Percentiles rank a stretch among this genome's conserved stretches.
Conservation (phyloP, 1,284 basidiomycete species). For the Marasmius tenuissimus region DNA sequence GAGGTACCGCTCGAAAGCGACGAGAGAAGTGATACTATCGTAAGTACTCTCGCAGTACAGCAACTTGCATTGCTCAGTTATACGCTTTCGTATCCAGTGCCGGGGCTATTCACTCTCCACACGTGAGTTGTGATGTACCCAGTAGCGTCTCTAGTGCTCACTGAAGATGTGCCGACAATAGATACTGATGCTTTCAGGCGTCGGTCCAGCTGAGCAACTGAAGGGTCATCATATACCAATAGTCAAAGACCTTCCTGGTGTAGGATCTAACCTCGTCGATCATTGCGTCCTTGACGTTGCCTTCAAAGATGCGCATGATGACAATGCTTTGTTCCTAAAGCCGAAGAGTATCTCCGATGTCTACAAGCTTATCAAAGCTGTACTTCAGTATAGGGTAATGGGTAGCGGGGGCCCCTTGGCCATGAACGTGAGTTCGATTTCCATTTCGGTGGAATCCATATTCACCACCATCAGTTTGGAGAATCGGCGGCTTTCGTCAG, state of each 20-base stretch:
- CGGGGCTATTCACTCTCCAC: conserved; percentile 64
- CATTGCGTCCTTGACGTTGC: conserved; percentile 51
- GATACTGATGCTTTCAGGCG: conserved; percentile 71
- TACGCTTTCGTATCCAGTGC: conserved; percentile 39
- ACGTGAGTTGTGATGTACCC: conserved; percentile 32
- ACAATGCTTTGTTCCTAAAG: conserved; percentile 38
- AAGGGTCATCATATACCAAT: conserved; percentile 46
- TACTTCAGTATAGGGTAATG: conserved; percentile 40
- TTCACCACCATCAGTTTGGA: conserved; percentile 40
- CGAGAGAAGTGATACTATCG: conserved; percentile 65
- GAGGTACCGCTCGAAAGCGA: conserved; percentile 43
- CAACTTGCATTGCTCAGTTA: background rate
- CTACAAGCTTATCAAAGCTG: conserved; percentile 32
- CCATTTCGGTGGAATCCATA: background rate
- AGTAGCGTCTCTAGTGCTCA: conserved; percentile 6
- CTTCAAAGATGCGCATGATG: conserved; percentile 50
- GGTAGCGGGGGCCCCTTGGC: conserved; percentile 47
- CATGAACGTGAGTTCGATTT: conserved; percentile 46
- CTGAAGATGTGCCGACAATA: conserved; percentile 25
- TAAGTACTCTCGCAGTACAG: conserved; percentile 28
- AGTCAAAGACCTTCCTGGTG: conserved; percentile 54
- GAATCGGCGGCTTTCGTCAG: conserved; percentile 61
- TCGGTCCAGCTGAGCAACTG: conserved; percentile 61
- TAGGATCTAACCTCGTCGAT: conserved; percentile 61
- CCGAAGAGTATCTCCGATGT: conserved; percentile 35